Base-by-base conservation (phyloP, 2,329 filamentous ascomycete species). In the Tolypocladium amazonense region DNA sequence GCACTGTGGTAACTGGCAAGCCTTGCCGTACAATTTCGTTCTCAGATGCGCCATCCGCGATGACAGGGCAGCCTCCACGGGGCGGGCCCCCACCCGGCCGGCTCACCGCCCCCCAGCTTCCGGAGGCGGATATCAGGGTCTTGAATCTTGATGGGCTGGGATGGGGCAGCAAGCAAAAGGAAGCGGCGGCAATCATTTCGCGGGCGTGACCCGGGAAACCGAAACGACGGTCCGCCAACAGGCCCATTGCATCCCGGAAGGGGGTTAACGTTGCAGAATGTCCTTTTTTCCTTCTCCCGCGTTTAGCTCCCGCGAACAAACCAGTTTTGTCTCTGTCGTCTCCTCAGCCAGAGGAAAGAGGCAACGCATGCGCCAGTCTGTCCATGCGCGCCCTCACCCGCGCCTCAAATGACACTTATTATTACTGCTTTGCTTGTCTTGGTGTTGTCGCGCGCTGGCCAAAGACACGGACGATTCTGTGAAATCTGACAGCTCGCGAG, bases 31-130 rank as follows among this genome's bases (percentile, higher is more conserved):
- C 25, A 20, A 18, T 50, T 30, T 50, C 14, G 15, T 50, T 5
- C n/a, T 7, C 15, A 15, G 35, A 33, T 55, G 25, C 23, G 52
- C 18, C 52, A 41, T 18, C 41, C 41, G 4, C 20, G 7, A 27
- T 3, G 45, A 4, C 41, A 23, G 27, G 45, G 25, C 45, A 14
- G 45, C 27, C 27, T 14, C 33, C 33, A 35, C 33, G 33, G 45
- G 45, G 8, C 3, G 54, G 37, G 33, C 33, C n/a, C 38, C 33
- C 25, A 23, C 39, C 33, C 33, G 33, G 33, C 58, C 58, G 58
- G 58, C 58, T 59, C 38, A 45, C 38, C 35, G n/a, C 38, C 56
- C 57, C 57, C 50, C 38, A 38, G 39, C 58, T 59, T 47, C 58
- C 58, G 57, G 37, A 33, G 47, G 45, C 47, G 30, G 56, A 30